Evolutionary conservation across 2,329 filamentous ascomycete species (phyloP), one percentile per base, ranked within the genome.

Genomic region (Cercospora zeina): DNA sequence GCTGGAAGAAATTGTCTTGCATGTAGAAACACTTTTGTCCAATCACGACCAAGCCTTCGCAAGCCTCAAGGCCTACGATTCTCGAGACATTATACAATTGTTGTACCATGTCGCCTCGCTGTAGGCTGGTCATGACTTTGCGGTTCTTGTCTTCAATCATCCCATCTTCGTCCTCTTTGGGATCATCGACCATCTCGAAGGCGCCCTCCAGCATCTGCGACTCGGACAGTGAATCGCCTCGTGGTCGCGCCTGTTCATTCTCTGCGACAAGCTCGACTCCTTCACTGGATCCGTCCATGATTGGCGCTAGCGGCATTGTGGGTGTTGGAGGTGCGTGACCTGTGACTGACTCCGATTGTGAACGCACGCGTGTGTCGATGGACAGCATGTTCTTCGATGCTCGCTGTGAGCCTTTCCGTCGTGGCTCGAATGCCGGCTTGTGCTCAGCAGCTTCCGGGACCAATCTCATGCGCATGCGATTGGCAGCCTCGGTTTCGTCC

Each of bases 1-100:
- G 87, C 72, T 97, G 93, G 74, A 99, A 97, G 71, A 96, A 93
- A 69, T 95, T 93, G 77, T 99, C 95, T 76, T 97, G 89, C 68
- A 99, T 88, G 73, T 99, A 99, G 14, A 99, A 83, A 53, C 87
- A 89, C 69, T 93, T 89, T 75, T 96, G 96, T 16, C 95, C 95
- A 42, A 97, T 83, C 59, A 99, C 96, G 34, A 99, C 81, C 45
- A 99, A 87, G 7, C 95, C 95, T 74, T 99, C 96, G 64, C 90
- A 91, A 8, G 93, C 93, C 73, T 99, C 95, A 3, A 99, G 82
- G 9, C 95, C 95, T 33, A 96, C 88, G 59, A 99, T 93, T 10
- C 95, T 88, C 14, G 95, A 97, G 54, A 97, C 88, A 70, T 99
- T 99, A 81, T 91, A 96, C 1, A 97, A 91, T 61, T 91, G 89